Evolutionary conservation across 176 grass and related monocot genomes (phyloP).

Genomic region (Oryza brachyantha): DNA sequence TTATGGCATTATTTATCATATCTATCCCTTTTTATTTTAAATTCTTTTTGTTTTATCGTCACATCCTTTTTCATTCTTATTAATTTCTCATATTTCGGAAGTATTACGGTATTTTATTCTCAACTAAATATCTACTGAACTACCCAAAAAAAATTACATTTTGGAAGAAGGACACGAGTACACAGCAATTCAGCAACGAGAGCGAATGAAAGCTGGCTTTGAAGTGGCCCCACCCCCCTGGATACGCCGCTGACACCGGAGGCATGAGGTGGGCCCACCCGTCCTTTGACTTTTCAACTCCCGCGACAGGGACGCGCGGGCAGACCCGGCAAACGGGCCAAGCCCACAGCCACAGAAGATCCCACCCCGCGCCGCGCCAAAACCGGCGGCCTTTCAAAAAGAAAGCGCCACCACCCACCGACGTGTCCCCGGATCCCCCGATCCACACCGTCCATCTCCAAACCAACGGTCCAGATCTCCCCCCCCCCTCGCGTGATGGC

Average conservation of each 20-base stretch:
- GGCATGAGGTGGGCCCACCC: not conserved
- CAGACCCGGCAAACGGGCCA: not conserved
- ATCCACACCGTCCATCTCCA: not conserved
- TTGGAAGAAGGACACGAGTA: too few relatives aligned
- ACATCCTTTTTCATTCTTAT: too few relatives aligned
- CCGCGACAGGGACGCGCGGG: not conserved
- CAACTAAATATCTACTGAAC: too few relatives aligned
- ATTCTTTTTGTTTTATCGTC: too few relatives aligned
- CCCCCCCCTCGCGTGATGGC: too few relatives aligned
- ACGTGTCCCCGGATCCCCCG: not conserved
- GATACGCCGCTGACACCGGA: not conserved
- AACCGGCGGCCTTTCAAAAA: not conserved
- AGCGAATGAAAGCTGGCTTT: not conserved
- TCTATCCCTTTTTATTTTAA: too few relatives aligned
- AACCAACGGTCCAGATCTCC: not conserved
- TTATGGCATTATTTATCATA: too few relatives aligned
- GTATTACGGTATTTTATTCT: too few relatives aligned
- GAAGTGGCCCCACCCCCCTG: not conserved
- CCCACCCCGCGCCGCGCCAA: not conserved
- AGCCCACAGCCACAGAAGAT: slow-evolving; percentile 19
- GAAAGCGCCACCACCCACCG: not conserved
- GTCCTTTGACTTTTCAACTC: slow-evolving; percentile 10
- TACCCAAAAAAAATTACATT: too few relatives aligned
- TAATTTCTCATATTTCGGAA: too few relatives aligned
- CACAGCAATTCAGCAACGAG: too few relatives aligned